Evolutionary conservation across 768 basidiomycete genomes (phyloP), one percentile per base, ranked within the genome.

Genomic region (Suillus alpinus): DNA sequence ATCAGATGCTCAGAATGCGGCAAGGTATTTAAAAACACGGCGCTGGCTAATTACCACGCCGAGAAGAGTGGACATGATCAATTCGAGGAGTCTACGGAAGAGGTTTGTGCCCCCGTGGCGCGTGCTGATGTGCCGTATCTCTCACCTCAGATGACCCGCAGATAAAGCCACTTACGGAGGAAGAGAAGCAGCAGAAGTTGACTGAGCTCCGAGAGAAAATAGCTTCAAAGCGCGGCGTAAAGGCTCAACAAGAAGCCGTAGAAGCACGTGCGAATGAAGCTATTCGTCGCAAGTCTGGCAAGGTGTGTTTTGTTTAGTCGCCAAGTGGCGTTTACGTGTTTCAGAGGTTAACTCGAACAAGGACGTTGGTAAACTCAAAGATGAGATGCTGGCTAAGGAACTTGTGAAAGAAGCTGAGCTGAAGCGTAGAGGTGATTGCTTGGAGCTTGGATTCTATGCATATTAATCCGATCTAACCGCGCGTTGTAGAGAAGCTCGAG

Each of bases 51-150:
- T 65, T 96, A 86, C 73, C 95, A 97, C 68, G 95, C 94, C 0
- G 94, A 95, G 74, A 94, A 94, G 79, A 92, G 87, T 65, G 96
- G 96, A 0, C 96, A 99, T 71, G 88, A 94, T 73, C 88, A 95
- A 65, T 98, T 98, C 64, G 95, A 97, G 71, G 96, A 98, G 69
- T 94, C 91, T 1, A 92, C 87, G 0, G 95, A 98, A 68, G 96
- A 98, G 82, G 94, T 92, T 51, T 55, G 56, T 36, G 18, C 20
- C 46, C 39, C 37, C 56, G 65, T 52, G 32, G 26, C 36, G 29
- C 13, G 20, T 44, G 29, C n/a, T 20, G 51, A 16, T 26, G 26
- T 44, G 26, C n/a, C 53, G 23, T 55, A n/a, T 60, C 44, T 51
- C 46, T 51, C 32, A 55, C 20, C 51, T 6, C 32, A 44, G 43